phyloP scores from a whole-genome alignment of 106 monocot species.

The Dendrobium chrysotoxum region DNA sequence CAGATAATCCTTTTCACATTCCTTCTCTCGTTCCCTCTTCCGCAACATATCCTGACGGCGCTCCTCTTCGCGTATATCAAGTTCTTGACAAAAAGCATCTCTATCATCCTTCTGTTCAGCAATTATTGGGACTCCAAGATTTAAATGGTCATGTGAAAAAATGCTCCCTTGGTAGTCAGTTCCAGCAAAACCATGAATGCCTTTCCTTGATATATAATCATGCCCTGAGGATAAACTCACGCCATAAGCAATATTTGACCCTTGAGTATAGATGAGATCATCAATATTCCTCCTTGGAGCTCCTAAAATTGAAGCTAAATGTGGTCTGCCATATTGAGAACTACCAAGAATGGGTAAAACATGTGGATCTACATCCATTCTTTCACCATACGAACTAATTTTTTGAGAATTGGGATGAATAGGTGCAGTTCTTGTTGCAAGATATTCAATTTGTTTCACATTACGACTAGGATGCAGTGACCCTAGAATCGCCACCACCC shows the following conservation, averaged over 20 bases:
- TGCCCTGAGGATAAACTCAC: conserved; percentile 75
- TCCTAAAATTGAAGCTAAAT: conserved; percentile 60
- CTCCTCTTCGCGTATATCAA: conserved; percentile 73
- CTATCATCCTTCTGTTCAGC: conserved; percentile 62
- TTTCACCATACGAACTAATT: no score
- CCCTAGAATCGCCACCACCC: no score
- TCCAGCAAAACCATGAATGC: no score
- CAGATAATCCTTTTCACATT: conserved; percentile 72
- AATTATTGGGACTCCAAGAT: conserved; percentile 36
- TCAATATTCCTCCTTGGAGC: conserved; percentile 63
- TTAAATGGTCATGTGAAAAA: background rate
- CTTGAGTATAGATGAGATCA: conserved; percentile 52
- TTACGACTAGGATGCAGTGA: conserved; percentile 55
- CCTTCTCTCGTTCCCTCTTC: conserved; percentile 19
- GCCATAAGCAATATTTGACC: conserved; percentile 48
- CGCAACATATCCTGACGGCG: conserved; percentile 46
- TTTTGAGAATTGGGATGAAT: no score
- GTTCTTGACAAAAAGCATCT: conserved; percentile 50
- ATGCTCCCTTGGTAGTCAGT: no score
- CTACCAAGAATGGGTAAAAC: conserved; percentile 20
- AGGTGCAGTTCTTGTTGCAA: conserved; percentile 34
- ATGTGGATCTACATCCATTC: no score
- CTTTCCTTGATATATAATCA: conserved; percentile 47
- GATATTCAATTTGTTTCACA: conserved; percentile 85
- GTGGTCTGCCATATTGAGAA: conserved; percentile 52